phyloP scores from a whole-genome alignment of 2,329 filamentous ascomycete genomes.

The Pseudopithomyces maydicus region DNA sequence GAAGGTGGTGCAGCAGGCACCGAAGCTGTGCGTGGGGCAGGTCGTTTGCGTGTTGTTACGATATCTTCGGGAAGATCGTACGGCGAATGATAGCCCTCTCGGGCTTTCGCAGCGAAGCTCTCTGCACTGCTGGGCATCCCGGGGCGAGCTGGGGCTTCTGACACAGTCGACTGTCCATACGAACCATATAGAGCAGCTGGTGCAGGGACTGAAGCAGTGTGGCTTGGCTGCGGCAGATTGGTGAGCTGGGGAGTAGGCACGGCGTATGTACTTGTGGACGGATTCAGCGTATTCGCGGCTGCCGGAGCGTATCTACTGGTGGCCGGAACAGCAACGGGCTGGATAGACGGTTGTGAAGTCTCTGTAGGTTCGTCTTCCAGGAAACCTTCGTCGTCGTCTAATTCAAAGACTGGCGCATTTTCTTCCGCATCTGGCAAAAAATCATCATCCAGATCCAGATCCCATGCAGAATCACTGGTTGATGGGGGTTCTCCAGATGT shows the following conservation, averaged over 20 bases:
- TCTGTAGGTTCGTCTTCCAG: conserved; percentile 69
- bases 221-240: conserved; percentile 49
- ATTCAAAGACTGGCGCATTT: conserved; percentile 62
- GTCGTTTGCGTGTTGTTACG: conserved; percentile 69
- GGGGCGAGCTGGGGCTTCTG: conserved; percentile 47
- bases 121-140: conserved; percentile 61
- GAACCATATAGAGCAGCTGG: conserved; percentile 32
- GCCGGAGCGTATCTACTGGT: conserved; percentile 46
- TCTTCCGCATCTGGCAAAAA: conserved; percentile 62
- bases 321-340: conserved; percentile 20
- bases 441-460: conserved; percentile 80
- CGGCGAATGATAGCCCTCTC: conserved; percentile 89
- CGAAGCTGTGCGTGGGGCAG: conserved; percentile 30
- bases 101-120: conserved; percentile 89
- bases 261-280: conserved; percentile 53
- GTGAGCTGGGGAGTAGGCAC: conserved; percentile 57
- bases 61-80: conserved; percentile 95
- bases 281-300: conserved; percentile 27
- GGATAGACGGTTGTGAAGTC: conserved; percentile 27
- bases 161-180: conserved; percentile 34
- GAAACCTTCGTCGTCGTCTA: conserved; percentile 85
- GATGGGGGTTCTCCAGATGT: conserved; percentile 43
- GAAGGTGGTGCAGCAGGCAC: conserved; percentile 45
- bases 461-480: conserved; percentile 81
- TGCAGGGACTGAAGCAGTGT: conserved; percentile 19